These are phyloP conservation scores for Globisporangium nodosum DNA, from an alignment of 352 stramenopile species.

Conservation along the genomic window DNA sequence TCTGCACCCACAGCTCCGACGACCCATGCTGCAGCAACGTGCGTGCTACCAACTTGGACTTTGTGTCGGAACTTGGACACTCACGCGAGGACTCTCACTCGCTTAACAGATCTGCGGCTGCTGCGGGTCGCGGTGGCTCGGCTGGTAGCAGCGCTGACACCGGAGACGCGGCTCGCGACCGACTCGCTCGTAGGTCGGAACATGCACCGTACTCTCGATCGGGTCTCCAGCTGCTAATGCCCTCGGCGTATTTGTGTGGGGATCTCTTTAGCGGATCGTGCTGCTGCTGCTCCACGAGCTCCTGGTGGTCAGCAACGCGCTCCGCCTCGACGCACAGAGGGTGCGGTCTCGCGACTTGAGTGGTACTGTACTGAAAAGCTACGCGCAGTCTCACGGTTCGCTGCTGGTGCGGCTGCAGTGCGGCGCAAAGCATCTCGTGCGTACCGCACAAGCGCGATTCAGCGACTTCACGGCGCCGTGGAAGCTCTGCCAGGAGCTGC, in stretches of 20 bases:
- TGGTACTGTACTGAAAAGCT: not conserved
- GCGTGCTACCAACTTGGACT: not conserved
- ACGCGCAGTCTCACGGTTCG: not conserved
- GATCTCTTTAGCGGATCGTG: not conserved
- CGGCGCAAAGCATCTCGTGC: slow-evolving; percentile 11
- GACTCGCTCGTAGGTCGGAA: not conserved
- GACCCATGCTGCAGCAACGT: not conserved
- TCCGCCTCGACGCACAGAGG: slow-evolving; percentile 20
- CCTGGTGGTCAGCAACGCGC: slow-evolving; percentile 16
- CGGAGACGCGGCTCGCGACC: not conserved
- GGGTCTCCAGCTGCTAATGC: too few species aligned
- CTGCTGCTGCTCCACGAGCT: slow-evolving; percentile 20
- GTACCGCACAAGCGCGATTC: slow-evolving; percentile 20
- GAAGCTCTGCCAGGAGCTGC: slow-evolving; percentile 31
- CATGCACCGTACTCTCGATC: too few species aligned
- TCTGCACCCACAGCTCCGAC: not conserved
- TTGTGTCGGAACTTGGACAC: too few species aligned
- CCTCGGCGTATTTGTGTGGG: not conserved
- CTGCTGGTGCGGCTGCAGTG: not conserved
- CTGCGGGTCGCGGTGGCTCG: not conserved
- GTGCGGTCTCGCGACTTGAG: slow-evolving; percentile 6
- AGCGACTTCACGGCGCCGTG: slow-evolving; percentile 46
- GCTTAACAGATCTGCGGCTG: not conserved
- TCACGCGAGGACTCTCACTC: not conserved
- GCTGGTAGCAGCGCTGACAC: not conserved